These are phyloP conservation scores for Talaromyces sp. DNA, from an alignment of 2,329 filamentous ascomycete species.

Conservation along the genomic window DNA sequence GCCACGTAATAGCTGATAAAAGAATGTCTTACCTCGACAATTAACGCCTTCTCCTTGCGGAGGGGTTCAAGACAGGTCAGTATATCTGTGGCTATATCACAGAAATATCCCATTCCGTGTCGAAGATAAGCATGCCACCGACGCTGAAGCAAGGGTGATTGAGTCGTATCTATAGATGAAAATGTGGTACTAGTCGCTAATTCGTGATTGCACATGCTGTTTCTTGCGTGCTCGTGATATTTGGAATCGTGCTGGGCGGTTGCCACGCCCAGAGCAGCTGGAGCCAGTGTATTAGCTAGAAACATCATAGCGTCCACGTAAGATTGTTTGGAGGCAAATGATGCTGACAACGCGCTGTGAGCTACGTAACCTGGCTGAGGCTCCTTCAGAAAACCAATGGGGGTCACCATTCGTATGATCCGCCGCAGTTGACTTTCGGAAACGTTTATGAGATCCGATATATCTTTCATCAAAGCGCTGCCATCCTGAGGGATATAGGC, in stretches of 20 bases:
- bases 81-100: conserved; percentile 24
- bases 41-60: conserved; percentile 24
- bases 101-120: conserved; percentile 20
- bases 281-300: conserved; percentile 33
- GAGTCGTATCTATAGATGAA: conserved; percentile 8
- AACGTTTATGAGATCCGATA: conserved; percentile 42
- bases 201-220: conserved; percentile 14
- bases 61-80: conserved; percentile 28
- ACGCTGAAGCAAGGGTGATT: conserved; percentile 28
- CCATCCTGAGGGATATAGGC: conserved; percentile 42
- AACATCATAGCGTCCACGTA: conserved; percentile 41
- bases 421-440: conserved; percentile 38
- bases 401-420: conserved; percentile 34
- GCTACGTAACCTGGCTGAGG: conserved; percentile 31
- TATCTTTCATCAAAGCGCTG: conserved; percentile 36
- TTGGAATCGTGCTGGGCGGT: conserved; percentile 22
- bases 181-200: conserved; percentile 23
- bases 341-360: conserved; percentile 40
- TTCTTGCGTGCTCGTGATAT: conserved; percentile 3
- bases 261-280: conserved; percentile 36
- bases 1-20: conserved; percentile 9
- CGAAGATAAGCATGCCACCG: conserved; percentile 34
- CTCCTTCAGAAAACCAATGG: conserved; percentile 36
- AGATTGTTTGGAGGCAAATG: conserved; percentile 34
- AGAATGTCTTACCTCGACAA: conserved; percentile 26